A percentile compares a stretch with the other conserved stretches of the same genome.
Evolutionary conservation across 306 rosid genomes (phyloP).

Genomic region (Phaseolus lunatus): DNA sequence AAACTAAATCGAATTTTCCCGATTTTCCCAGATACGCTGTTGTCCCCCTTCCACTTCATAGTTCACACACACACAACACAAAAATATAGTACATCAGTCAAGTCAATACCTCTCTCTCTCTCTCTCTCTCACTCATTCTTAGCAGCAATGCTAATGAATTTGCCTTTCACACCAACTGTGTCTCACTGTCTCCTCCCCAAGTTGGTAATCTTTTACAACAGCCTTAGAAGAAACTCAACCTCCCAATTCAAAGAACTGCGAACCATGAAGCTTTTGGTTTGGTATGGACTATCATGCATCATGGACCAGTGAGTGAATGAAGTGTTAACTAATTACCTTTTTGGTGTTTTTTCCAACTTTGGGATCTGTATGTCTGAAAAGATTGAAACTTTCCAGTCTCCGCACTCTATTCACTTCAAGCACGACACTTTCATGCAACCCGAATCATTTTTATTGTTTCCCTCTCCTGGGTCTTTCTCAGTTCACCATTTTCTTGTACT

Average conservation of each 20-base stretch:
- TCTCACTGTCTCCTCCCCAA: conserved; percentile 15
- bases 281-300: background rate
- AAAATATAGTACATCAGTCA: conserved; percentile 24
- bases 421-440: conserved; percentile 16
- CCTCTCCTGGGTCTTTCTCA: conserved; percentile 30
- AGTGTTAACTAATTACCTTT: background rate
- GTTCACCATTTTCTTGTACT: conserved; percentile 1
- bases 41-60: conserved; percentile 64
- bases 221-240: conserved; percentile 5
- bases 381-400: background rate
- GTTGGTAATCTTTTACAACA: background rate
- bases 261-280: background rate
- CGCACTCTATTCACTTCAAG: background rate
- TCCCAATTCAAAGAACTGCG: background rate
- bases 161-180: conserved; percentile 41
- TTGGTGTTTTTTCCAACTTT: conserved; percentile 5
- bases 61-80: background rate
- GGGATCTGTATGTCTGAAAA: background rate
- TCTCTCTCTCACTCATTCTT: conserved; percentile 18
- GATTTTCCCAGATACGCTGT: conserved; percentile 82
- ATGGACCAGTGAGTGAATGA: conserved; percentile 13
- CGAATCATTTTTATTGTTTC: background rate
- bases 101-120: conserved; percentile 32
- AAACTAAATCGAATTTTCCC: conserved; percentile 65
- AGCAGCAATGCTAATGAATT: conserved; percentile 44